Evolutionary conservation across 2,329 filamentous ascomycete genomes (phyloP).

Genomic region (Claviceps sp.): DNA sequence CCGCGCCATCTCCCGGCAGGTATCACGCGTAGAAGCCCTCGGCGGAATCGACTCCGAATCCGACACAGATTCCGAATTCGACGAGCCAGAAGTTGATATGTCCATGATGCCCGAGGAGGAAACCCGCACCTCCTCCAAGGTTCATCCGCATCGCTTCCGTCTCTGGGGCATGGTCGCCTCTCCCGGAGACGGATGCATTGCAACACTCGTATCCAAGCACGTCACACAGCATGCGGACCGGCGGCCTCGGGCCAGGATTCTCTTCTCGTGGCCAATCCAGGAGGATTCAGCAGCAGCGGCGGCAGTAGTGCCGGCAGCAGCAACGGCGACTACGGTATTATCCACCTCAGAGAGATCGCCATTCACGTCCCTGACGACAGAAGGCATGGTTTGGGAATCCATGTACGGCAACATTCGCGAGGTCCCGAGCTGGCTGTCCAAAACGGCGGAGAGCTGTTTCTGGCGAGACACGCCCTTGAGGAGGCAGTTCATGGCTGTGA

Average conservation of each 20-base stretch:
- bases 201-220: conserved; percentile 35
- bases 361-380: conserved; percentile 29
- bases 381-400: conserved; percentile 43
- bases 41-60: conserved; percentile 17
- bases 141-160: conserved; percentile 35
- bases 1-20: conserved; percentile 27
- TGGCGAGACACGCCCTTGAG: conserved; percentile 16
- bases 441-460: conserved; percentile 8
- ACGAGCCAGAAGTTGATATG: conserved; percentile 8
- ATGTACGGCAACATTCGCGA: conserved; percentile 41
- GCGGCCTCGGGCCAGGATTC: conserved; percentile 20
- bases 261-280: conserved; percentile 21
- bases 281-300: background rate
- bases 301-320: too few relatives aligned
- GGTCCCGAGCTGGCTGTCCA: conserved; percentile 26
- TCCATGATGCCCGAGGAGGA: conserved; percentile 14
- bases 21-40: conserved; percentile 33
- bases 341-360: background rate
- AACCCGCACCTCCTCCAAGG: conserved; percentile 20
- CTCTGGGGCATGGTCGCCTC: conserved; percentile 40
- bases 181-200: conserved; percentile 37
- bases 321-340: background rate
- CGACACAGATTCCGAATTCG: conserved; percentile 8
- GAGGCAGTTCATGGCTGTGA: conserved; percentile 24
- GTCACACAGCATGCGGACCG: conserved; percentile 35